A percentile compares a stretch with the other conserved stretches of the same genome.
Conservation (phyloP, 2,329 filamentous ascomycete species). For the Sarocladium kiliense region DNA sequence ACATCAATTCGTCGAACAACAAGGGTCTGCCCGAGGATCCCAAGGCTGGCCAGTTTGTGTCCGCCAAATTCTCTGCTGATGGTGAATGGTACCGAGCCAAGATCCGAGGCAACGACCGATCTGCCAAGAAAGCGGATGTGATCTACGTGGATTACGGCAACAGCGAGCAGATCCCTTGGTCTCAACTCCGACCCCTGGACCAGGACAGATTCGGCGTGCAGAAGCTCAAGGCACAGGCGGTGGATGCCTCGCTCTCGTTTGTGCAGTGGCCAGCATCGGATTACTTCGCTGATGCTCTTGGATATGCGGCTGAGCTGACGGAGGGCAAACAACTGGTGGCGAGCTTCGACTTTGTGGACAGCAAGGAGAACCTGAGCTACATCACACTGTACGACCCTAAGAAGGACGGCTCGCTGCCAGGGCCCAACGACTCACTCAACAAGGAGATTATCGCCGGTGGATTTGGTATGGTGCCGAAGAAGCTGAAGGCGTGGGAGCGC, state of each 20-base stretch:
- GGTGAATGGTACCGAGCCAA: constrained; percentile 92
- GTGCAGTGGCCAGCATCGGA: constrained; percentile 81
- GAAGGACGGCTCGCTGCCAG: constrained; percentile 46
- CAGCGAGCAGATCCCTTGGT: constrained; percentile 82
- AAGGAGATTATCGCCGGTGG: constrained; percentile 80
- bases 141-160: constrained; percentile 97
- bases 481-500: constrained; percentile 88
- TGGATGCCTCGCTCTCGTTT: constrained; percentile 82
- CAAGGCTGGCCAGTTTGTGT: constrained; percentile 87
- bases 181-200: constrained; percentile 72
- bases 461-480: constrained; percentile 84
- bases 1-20: constrained; percentile 77
- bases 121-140: constrained; percentile 83
- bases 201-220: constrained; percentile 73
- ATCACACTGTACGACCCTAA: constrained; percentile 84
- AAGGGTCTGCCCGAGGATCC: constrained; percentile 68
- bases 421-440: constrained; percentile 77
- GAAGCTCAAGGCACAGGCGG: constrained; percentile 81
- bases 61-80: constrained; percentile 85
- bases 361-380: constrained; percentile 75
- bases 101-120: constrained; percentile 86
- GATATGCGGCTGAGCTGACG: constrained; percentile 69
- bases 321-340: constrained; percentile 76
- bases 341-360: constrained; percentile 79
- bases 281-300: constrained; percentile 76